These are phyloP conservation scores for Aspergillus mulundensis DNA, from an alignment of 495 filamentous ascomycete genomes.

Conservation along the genomic window DNA sequence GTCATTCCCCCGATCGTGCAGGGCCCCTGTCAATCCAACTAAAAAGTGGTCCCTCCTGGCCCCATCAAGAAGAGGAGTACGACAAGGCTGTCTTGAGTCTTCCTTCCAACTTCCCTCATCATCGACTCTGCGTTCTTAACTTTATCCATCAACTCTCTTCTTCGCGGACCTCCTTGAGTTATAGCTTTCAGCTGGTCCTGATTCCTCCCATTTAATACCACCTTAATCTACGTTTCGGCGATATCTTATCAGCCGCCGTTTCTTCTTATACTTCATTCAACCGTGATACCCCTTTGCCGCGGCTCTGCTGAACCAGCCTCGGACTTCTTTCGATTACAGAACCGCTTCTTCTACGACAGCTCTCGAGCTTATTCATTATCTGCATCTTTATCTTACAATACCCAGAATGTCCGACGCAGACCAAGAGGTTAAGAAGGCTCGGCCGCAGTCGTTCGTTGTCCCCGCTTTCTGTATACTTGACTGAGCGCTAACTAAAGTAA, in stretches of 20 bases:
- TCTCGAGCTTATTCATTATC: conserved; percentile 5
- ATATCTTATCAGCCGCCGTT: background rate
- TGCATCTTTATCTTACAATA: background rate
- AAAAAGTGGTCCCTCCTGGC: conserved; percentile 17
- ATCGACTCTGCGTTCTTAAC: conserved; percentile 3
- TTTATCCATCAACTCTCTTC: conserved; percentile 5
- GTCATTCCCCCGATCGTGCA: conserved; percentile 17
- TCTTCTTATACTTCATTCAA: background rate
- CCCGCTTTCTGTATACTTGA: conserved; percentile 1
- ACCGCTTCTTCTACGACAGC: background rate
- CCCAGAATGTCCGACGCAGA: conserved; percentile 59
- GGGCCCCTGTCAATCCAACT: conserved; percentile 19
- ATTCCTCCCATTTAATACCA: conserved; percentile 15
- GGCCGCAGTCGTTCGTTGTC: conserved; percentile 74
- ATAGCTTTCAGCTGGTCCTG: conserved; percentile 24
- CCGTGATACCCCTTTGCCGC: background rate
- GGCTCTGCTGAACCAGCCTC: background rate
- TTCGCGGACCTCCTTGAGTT: conserved; percentile 2
- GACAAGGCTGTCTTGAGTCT: conserved; percentile 12
- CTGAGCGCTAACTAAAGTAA: conserved; percentile 25
- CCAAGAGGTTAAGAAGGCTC: conserved; percentile 70
- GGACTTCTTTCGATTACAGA: background rate
- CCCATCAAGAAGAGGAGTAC: conserved; percentile 1
- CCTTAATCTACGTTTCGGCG: conserved; percentile 6
- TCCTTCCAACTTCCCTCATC: background rate